Evolutionary conservation across 768 basidiomycete species (phyloP).

Genomic region (Hericium rajendrae): DNA sequence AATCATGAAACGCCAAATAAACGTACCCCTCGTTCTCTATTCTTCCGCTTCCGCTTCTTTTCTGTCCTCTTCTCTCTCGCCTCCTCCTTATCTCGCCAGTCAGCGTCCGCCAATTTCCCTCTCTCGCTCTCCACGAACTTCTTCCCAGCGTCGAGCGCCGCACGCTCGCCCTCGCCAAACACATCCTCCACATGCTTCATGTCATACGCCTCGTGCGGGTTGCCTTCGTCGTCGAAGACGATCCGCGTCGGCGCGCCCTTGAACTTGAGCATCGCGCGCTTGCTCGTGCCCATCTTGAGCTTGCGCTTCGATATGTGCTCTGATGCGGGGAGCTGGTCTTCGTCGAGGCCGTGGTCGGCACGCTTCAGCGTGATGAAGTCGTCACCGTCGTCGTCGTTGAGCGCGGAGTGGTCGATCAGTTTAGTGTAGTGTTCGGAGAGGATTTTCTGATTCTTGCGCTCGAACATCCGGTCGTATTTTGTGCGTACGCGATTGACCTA

Average conservation of each 20-base stretch:
- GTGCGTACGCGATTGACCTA: constrained; percentile 56
- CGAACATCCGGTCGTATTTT: constrained; percentile 98
- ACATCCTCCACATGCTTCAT: constrained; percentile 64
- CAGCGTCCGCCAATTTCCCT: constrained; percentile 58
- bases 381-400: constrained; percentile 41
- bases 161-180: constrained; percentile 48
- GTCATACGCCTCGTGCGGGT: constrained; percentile 75
- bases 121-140: constrained; percentile 68
- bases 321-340: constrained; percentile 23
- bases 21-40: constrained; percentile 39
- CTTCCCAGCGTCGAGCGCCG: constrained; percentile 54
- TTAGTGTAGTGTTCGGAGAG: constrained; percentile 85
- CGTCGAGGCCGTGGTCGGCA: constrained; percentile 65
- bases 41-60: constrained; percentile 88
- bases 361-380: constrained; percentile 94
- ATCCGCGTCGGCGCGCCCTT: constrained; percentile 61
- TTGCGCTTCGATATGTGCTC: constrained; percentile 81
- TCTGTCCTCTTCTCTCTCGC: constrained; percentile 84
- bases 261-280: constrained; percentile 56
- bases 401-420: constrained; percentile 62
- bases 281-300: constrained; percentile 60
- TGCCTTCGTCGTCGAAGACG: constrained; percentile 85
- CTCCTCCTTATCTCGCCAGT: constrained; percentile 69
- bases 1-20: not conserved
- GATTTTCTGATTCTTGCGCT: constrained; percentile 88